Evolutionary conservation across 1,284 basidiomycete genomes (phyloP).

Genomic region (Sanghuangporus baumii): DNA sequence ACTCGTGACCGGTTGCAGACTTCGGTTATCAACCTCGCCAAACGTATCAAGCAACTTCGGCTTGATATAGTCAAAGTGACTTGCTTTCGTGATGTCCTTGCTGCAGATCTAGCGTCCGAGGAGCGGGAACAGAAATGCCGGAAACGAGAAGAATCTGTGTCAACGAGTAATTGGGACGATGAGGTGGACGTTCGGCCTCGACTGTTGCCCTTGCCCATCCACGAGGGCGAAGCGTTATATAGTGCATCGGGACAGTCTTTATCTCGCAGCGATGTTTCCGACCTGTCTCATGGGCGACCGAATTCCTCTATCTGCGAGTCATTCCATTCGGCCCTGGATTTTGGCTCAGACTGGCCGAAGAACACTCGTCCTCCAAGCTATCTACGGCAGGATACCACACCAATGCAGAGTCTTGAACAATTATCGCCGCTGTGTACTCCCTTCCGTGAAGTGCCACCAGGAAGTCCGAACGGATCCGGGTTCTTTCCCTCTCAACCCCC

Average conservation of each 20-base stretch:
- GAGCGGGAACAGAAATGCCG: constrained; percentile 61
- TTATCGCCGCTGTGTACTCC: not conserved
- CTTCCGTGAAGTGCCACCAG: not conserved
- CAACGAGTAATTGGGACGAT: constrained; percentile 50
- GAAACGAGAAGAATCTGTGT: constrained; percentile 50
- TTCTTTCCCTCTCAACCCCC: not conserved
- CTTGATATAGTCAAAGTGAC: constrained; percentile 69
- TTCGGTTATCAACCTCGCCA: constrained; percentile 61
- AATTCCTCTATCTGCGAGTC: constrained; percentile 50
- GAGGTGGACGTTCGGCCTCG: constrained; percentile 25
- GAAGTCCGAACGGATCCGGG: not conserved
- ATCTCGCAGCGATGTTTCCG: constrained; percentile 21
- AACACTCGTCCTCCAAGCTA: constrained; percentile 31
- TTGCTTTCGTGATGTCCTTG: constrained; percentile 73
- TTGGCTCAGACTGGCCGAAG: constrained; percentile 42
- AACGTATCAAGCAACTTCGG: constrained; percentile 60
- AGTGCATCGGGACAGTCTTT: constrained; percentile 20
- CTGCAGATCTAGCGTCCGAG: constrained; percentile 70
- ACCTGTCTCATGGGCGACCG: constrained; percentile 31
- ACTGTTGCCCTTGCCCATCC: constrained; percentile 39
- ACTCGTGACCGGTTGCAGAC: constrained; percentile 72
- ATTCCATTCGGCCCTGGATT: constrained; percentile 62
- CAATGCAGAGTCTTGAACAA: constrained; percentile 5
- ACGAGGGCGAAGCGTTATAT: constrained; percentile 28
- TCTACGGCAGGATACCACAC: not conserved